Percentiles rank a stretch among this genome's conserved stretches.
phyloP scores from a whole-genome alignment of 768 basidiomycete genomes.

The Lactifluus subvellereus region DNA sequence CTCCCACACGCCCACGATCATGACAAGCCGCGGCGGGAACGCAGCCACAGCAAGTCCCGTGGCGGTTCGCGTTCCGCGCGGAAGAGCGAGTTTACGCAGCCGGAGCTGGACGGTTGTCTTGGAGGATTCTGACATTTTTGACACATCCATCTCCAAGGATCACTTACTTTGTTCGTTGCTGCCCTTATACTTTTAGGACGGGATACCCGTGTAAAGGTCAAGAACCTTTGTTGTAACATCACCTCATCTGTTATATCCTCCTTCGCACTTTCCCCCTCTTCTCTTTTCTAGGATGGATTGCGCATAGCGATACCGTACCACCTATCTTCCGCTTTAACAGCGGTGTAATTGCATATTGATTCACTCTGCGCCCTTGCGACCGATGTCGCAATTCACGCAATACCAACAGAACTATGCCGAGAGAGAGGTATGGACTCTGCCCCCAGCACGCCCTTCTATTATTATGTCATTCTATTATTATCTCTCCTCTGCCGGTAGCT shows the following conservation, averaged over 20 bases:
- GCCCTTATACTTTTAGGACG: neutral
- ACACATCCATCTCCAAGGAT: neutral
- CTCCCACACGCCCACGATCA: slow-evolving; percentile 19
- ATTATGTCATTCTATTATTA: neutral
- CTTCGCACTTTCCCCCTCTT: neutral
- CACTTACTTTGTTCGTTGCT: neutral
- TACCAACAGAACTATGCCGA: neutral
- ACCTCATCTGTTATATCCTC: neutral
- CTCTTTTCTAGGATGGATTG: slow-evolving; percentile 13
- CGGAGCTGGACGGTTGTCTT: slow-evolving; percentile 27
- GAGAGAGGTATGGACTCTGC: neutral
- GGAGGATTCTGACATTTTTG: slow-evolving; percentile 26
- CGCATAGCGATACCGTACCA: slow-evolving; percentile 18
- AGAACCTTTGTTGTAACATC: slow-evolving; percentile 15
- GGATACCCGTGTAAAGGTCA: slow-evolving; percentile 13
- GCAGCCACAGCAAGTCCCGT: slow-evolving; percentile 3
- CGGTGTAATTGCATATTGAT: slow-evolving; percentile 19
- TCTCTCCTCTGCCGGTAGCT: neutral
- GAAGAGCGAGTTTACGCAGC: slow-evolving; percentile 20
- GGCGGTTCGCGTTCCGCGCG: neutral
- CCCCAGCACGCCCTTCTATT: neutral
- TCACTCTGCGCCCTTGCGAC: neutral
- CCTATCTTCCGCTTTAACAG: neutral
- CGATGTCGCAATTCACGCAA: neutral
- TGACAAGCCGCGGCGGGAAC: slow-evolving; percentile 11